Evolutionary conservation across 345 rosid genomes (phyloP).

Genomic region (Heritiera littoralis): DNA sequence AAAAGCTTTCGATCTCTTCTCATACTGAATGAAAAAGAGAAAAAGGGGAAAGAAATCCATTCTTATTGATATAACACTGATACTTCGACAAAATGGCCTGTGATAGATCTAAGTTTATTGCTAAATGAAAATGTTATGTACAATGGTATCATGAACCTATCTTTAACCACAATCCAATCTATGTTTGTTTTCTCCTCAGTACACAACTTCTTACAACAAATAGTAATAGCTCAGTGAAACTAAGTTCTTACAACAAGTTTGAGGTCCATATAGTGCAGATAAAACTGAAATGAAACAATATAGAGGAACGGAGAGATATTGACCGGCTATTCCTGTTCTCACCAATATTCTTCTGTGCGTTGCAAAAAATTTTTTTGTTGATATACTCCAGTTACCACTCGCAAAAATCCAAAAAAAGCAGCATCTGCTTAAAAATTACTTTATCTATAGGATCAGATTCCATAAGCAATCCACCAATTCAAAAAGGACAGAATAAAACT

Average conservation of each 20-base stretch:
- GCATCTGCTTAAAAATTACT: constrained; percentile 28
- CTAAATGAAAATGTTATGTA: not conserved
- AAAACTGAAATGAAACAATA: not conserved
- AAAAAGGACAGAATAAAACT: constrained; percentile 3
- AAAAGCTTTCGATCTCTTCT: not conserved
- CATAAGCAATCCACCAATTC: constrained; percentile 8
- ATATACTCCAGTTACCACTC: constrained; percentile 8
- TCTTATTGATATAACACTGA: not conserved
- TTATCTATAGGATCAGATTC: constrained; percentile 41
- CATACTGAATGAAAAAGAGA: not conserved
- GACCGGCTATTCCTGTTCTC: constrained; percentile 10
- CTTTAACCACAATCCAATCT: not conserved
- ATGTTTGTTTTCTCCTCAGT: not conserved
- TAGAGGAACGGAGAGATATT: not conserved
- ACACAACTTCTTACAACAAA: not conserved
- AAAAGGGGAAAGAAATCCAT: not conserved
- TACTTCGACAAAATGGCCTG: not conserved
- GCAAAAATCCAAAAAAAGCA: constrained; percentile 9
- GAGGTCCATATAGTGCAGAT: not conserved
- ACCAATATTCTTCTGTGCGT: not conserved
- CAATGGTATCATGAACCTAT: not conserved
- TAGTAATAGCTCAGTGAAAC: not conserved
- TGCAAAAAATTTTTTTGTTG: not conserved
- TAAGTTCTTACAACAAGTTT: not conserved
- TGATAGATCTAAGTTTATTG: not conserved